These are phyloP conservation scores for Tuber calosporum DNA, from an alignment of 495 filamentous ascomycete genomes.

Conservation along the genomic window DNA sequence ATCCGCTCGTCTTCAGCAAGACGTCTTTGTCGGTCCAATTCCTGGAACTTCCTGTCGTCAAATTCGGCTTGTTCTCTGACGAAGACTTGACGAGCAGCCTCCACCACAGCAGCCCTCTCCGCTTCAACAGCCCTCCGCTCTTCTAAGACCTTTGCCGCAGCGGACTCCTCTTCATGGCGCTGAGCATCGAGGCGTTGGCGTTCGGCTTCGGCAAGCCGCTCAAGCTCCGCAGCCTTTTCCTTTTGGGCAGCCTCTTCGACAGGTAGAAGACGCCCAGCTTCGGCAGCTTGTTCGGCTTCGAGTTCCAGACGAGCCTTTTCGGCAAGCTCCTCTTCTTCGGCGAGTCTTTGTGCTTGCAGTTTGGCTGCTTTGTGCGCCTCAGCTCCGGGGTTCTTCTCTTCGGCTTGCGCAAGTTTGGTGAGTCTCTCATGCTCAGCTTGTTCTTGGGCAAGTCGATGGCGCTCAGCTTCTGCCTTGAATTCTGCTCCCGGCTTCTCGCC, in stretches of 20 bases:
- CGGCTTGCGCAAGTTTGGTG: constrained; percentile 5
- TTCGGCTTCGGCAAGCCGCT: constrained; percentile 19
- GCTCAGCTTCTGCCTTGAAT: constrained; percentile 11
- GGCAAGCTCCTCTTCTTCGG: constrained; percentile 13
- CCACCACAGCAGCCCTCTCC: not conserved
- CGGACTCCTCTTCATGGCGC: not conserved
- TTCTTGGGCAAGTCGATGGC: constrained; percentile 1
- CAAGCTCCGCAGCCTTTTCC: constrained; percentile 12
- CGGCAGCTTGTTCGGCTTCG: constrained; percentile 6
- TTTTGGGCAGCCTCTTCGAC: constrained; percentile 11
- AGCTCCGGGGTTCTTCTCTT: constrained; percentile 2
- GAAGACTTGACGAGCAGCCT: constrained; percentile 13
- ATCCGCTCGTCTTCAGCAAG: constrained; percentile 27
- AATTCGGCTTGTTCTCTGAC: constrained; percentile 9
- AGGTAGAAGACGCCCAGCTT: constrained; percentile 13
- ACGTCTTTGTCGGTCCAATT: constrained; percentile 19
- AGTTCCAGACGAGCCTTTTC: constrained; percentile 11
- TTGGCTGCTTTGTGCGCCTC: constrained; percentile 1
- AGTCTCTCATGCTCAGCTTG: constrained; percentile 8
- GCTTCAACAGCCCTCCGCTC: not conserved
- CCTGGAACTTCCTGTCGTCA: constrained; percentile 11
- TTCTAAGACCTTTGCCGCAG: not conserved
- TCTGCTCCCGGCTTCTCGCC: constrained; percentile 5
- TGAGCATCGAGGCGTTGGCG: constrained; percentile 12
- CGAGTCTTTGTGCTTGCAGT: constrained; percentile 9